These are phyloP conservation scores for Blastomyces percursus DNA, from an alignment of 2,329 filamentous ascomycete species.

Conservation along the genomic window DNA sequence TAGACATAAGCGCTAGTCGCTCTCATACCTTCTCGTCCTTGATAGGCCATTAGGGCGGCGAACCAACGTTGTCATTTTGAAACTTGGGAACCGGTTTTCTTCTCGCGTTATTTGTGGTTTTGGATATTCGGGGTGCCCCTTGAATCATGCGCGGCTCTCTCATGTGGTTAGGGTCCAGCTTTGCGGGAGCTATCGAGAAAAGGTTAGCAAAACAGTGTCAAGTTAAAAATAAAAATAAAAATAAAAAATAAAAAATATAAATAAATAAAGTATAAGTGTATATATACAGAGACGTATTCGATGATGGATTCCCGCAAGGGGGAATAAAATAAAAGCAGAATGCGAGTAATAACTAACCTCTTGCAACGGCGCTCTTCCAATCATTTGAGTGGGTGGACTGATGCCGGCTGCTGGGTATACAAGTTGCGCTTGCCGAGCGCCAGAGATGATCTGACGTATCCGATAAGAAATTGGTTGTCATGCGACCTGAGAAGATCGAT, in stretches of 20 bases:
- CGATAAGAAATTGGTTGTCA: conserved; percentile 46
- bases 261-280: neutral
- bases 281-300: neutral
- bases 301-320: neutral
- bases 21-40: neutral
- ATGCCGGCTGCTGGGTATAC: conserved; percentile 43
- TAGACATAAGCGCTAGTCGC: neutral
- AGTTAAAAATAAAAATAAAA: neutral
- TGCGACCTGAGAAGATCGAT: conserved; percentile 43
- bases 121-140: conserved; percentile 59
- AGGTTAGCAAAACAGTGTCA: neutral
- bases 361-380: conserved; percentile 40
- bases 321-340: neutral
- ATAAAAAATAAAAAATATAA: neutral
- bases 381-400: conserved; percentile 38
- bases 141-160: conserved; percentile 84
- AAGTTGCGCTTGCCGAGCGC: conserved; percentile 49
- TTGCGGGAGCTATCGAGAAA: conserved; percentile 58
- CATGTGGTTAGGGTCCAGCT: conserved; percentile 77
- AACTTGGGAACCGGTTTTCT: conserved; percentile 30
- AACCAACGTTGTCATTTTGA: neutral
- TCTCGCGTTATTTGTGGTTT: conserved; percentile 32
- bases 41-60: neutral
- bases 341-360: conserved; percentile 37
- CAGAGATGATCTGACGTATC: conserved; percentile 54